These are phyloP conservation scores for Globisporangium takayamanum DNA, from an alignment of 352 stramenopile species.

Conservation along the genomic window DNA sequence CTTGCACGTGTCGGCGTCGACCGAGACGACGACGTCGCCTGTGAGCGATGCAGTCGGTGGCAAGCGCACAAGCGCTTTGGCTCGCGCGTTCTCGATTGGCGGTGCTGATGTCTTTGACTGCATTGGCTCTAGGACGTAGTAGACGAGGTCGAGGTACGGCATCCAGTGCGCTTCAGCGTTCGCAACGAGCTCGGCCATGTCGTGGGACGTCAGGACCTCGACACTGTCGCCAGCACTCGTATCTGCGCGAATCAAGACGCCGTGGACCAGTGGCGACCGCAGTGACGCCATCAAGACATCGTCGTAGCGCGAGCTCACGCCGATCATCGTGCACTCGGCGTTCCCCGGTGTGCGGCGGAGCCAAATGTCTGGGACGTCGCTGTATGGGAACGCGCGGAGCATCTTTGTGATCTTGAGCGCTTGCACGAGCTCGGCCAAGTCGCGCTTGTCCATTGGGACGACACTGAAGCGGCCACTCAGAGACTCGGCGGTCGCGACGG, in stretches of 20 bases:
- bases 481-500: slow-evolving; percentile 50
- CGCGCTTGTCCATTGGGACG: slow-evolving; percentile 37
- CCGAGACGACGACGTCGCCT: slow-evolving; percentile 58
- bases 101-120: background rate
- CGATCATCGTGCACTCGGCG: slow-evolving; percentile 34
- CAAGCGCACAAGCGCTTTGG: slow-evolving; percentile 47
- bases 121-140: slow-evolving; percentile 34
- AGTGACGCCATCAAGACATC: slow-evolving; percentile 55
- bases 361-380: slow-evolving; percentile 53
- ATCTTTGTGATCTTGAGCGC: slow-evolving; percentile 42
- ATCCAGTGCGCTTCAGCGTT: slow-evolving; percentile 36
- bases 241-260: slow-evolving; percentile 40
- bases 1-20: slow-evolving; percentile 42
- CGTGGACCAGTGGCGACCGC: slow-evolving; percentile 53
- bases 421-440: slow-evolving; percentile 34
- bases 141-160: slow-evolving; percentile 58
- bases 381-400: slow-evolving; percentile 53
- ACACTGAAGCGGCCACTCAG: slow-evolving; percentile 31
- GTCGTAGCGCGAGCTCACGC: slow-evolving; percentile 45
- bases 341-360: slow-evolving; percentile 35
- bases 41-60: slow-evolving; percentile 14
- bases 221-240: slow-evolving; percentile 16
- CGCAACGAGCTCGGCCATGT: slow-evolving; percentile 45
- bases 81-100: slow-evolving; percentile 31
- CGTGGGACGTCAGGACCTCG: slow-evolving; percentile 39